Percentiles rank a stretch among this genome's conserved stretches.
Evolutionary conservation across 768 basidiomycete genomes (phyloP).

Genomic region (Mycena amicta): DNA sequence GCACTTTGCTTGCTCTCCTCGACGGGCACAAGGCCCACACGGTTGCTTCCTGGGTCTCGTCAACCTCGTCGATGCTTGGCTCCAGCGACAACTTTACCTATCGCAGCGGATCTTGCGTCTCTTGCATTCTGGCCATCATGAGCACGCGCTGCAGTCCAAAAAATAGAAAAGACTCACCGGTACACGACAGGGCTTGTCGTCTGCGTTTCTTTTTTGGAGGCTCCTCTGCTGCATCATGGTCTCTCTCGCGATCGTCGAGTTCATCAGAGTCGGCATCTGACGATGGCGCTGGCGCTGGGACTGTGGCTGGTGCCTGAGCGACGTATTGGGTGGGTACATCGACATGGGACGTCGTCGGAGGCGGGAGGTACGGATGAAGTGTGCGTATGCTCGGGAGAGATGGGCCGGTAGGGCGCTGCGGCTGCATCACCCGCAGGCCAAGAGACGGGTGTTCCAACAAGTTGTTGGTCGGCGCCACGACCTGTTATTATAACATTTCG

Average conservation of each 20-base stretch:
- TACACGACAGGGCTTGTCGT: slow-evolving; percentile 59
- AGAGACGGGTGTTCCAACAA: background rate
- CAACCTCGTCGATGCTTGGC: background rate
- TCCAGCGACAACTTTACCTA: slow-evolving; percentile 37
- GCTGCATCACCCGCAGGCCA: background rate
- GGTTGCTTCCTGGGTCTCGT: slow-evolving; percentile 45
- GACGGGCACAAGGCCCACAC: slow-evolving; percentile 55
- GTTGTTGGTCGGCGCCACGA: background rate
- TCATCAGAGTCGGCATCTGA: slow-evolving; percentile 38
- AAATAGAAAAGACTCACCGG: slow-evolving; percentile 38
- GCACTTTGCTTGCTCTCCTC: slow-evolving; percentile 56
- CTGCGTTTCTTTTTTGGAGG: slow-evolving; percentile 59
- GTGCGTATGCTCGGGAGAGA: slow-evolving; percentile 4
- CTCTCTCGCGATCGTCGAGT: slow-evolving; percentile 30
- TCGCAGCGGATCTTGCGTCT: slow-evolving; percentile 63
- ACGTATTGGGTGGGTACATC: background rate
- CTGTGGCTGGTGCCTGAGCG: background rate
- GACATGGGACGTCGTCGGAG: background rate
- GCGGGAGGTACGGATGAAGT: slow-evolving; percentile 5
- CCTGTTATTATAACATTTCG: background rate
- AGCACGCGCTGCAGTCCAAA: background rate
- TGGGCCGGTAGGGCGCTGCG: background rate
- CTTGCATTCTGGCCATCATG: slow-evolving; percentile 47
- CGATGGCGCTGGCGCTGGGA: background rate
- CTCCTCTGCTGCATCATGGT: slow-evolving; percentile 24